Conservation (phyloP, 805 yeast genomes). For the Pichia insulana region DNA sequence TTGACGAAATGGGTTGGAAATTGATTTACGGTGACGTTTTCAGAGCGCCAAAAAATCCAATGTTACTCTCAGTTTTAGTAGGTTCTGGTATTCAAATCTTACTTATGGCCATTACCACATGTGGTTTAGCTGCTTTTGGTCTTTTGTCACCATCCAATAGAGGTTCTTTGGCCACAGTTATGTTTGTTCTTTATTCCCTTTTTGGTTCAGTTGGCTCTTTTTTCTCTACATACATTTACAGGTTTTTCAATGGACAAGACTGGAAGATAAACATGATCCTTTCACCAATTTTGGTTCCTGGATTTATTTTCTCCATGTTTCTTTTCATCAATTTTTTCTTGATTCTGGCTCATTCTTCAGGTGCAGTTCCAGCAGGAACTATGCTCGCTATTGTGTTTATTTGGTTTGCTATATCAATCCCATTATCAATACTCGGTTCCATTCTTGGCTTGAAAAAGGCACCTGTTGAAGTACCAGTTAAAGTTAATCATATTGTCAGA, state of each 20-base stretch:
- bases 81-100: conserved; percentile 87
- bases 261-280: conserved; percentile 82
- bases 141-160: conserved; percentile 88
- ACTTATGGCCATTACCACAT: conserved; percentile 63
- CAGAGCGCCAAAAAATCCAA: conserved; percentile 65
- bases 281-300: conserved; percentile 85
- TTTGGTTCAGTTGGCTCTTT: conserved; percentile 81
- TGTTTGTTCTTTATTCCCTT: conserved; percentile 74
- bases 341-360: conserved; percentile 71
- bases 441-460: conserved; percentile 60
- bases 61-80: conserved; percentile 68
- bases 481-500: conserved; percentile 92
- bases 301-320: conserved; percentile 53
- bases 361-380: conserved; percentile 91
- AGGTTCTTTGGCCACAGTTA: conserved; percentile 85
- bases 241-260: conserved; percentile 82
- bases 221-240: conserved; percentile 77
- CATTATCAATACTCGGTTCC: conserved; percentile 79
- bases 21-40: conserved; percentile 92
- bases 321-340: conserved; percentile 74
- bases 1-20: conserved; percentile 97
- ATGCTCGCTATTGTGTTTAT: conserved; percentile 70
- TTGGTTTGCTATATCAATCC: conserved; percentile 83
- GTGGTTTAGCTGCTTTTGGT: conserved; percentile 80
- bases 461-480: conserved; percentile 48